These are phyloP conservation scores for Pyrus hybrid DNA, from an alignment of 331 rosid species.

Conservation along the genomic window DNA sequence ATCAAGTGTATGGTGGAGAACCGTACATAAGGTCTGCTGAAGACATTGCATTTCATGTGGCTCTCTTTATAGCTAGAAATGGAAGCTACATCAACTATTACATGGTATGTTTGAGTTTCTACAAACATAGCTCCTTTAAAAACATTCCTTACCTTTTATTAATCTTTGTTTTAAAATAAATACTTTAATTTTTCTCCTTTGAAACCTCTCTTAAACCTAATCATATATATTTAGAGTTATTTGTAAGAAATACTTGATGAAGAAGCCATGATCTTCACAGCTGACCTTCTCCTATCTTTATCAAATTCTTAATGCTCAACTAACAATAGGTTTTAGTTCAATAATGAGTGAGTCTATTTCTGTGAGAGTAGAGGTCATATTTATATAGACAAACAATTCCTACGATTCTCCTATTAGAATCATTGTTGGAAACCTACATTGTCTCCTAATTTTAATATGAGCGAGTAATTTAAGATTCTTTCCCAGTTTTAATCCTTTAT, in stretches of 20 bases:
- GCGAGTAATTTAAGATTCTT: background rate
- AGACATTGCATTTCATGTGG: constrained; percentile 67
- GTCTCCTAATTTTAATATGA: background rate
- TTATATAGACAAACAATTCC: background rate
- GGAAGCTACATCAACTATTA: constrained; percentile 75
- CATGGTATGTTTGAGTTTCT: constrained; percentile 16
- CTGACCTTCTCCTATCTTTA: too few species aligned
- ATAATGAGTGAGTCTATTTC: too few species aligned
- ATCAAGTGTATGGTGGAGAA: constrained; percentile 54
- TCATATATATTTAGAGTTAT: too few species aligned
- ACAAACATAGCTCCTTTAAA: background rate
- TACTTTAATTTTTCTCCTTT: too few species aligned
- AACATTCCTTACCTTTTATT: background rate
- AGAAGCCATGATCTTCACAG: too few species aligned
- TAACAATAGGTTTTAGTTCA: too few species aligned
- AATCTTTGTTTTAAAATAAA: background rate
- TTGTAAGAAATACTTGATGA: too few species aligned
- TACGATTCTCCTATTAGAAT: background rate
- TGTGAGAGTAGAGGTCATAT: too few species aligned
- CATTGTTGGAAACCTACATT: background rate
- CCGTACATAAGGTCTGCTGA: constrained; percentile 69
- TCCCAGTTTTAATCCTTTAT: background rate
- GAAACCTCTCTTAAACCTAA: too few species aligned
- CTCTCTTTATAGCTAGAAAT: constrained; percentile 64
- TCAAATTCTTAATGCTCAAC: too few species aligned